A percentile compares a stretch with the other conserved stretches of the same genome.
phyloP scores from a whole-genome alignment of 352 stramenopile genomes.

The Phytopythium chamaehyphon region DNA sequence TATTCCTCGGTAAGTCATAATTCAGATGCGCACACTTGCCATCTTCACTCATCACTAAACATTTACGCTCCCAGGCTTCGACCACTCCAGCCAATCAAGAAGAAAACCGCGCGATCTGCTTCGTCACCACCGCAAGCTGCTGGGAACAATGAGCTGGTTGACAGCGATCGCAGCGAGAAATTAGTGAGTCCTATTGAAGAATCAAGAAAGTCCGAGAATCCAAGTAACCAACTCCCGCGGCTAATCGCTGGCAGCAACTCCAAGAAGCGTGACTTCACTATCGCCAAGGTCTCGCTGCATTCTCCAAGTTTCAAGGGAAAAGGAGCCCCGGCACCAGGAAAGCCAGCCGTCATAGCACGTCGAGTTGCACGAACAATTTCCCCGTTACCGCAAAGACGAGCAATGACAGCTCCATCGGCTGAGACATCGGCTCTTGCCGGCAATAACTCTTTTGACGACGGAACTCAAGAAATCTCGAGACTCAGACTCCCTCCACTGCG shows the following conservation, averaged over 20 bases:
- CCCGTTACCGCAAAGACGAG: not conserved
- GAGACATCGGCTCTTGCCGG: not conserved
- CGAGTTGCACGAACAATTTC: not conserved
- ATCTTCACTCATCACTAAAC: no score
- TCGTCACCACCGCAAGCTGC: not conserved
- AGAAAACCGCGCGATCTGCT: slow-evolving; percentile 7
- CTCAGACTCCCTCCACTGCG: slow-evolving; percentile 5
- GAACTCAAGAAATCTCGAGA: not conserved
- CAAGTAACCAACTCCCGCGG: not conserved
- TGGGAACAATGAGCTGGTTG: not conserved
- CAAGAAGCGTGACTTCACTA: slow-evolving; percentile 5
- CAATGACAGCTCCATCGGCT: not conserved
- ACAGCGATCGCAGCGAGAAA: not conserved
- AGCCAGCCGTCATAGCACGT: not conserved
- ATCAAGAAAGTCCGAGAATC: not conserved
- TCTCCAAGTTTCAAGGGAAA: not conserved
- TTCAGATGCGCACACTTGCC: no score
- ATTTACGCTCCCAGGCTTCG: slow-evolving; percentile 25
- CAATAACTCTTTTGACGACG: not conserved
- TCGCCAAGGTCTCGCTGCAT: slow-evolving; percentile 5
- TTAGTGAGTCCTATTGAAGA: not conserved
- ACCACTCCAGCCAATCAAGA: slow-evolving; percentile 24
- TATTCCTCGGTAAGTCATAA: slow-evolving; percentile 15
- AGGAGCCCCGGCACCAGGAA: not conserved
- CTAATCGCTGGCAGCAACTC: not conserved